These are phyloP conservation scores for Ammopiptanthus mongolicus DNA, from an alignment of 306 rosid genomes.

Conservation along the genomic window DNA sequence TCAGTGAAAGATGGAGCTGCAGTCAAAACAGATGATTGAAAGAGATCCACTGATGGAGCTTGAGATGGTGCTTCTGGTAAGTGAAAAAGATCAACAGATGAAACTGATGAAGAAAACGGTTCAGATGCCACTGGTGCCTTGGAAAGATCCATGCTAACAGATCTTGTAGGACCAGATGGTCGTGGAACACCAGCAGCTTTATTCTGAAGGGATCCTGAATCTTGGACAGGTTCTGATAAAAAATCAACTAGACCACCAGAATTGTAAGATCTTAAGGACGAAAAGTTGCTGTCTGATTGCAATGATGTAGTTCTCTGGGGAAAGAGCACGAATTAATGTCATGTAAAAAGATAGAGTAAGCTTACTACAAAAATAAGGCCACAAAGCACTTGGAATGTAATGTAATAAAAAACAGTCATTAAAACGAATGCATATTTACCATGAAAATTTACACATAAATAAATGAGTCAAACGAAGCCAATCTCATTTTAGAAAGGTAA, in stretches of 20 bases:
- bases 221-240: conserved; percentile 41
- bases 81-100: conserved; percentile 53
- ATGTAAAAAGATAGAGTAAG: conserved; percentile 14
- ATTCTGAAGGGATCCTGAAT: conserved; percentile 32
- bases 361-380: conserved; percentile 5
- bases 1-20: conserved; percentile 7
- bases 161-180: conserved; percentile 43
- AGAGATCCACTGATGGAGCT: conserved; percentile 23
- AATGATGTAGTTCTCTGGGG: conserved; percentile 56
- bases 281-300: conserved; percentile 46
- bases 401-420: background rate
- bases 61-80: conserved; percentile 32
- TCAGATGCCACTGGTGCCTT: conserved; percentile 22
- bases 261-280: conserved; percentile 43
- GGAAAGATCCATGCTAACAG: conserved; percentile 45
- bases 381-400: conserved; percentile 17
- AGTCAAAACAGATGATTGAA: conserved; percentile 25
- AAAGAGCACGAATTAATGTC: conserved; percentile 20
- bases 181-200: conserved; percentile 26
- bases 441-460: background rate
- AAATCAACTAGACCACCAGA: conserved; percentile 47
- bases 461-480: background rate
- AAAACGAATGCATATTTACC: background rate
- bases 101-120: conserved; percentile 25
- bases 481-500: background rate